Evolutionary conservation across 148 eudicot genomes (phyloP), one percentile per base, ranked within the genome.

Genomic region (Vaccinium darrowii): DNA sequence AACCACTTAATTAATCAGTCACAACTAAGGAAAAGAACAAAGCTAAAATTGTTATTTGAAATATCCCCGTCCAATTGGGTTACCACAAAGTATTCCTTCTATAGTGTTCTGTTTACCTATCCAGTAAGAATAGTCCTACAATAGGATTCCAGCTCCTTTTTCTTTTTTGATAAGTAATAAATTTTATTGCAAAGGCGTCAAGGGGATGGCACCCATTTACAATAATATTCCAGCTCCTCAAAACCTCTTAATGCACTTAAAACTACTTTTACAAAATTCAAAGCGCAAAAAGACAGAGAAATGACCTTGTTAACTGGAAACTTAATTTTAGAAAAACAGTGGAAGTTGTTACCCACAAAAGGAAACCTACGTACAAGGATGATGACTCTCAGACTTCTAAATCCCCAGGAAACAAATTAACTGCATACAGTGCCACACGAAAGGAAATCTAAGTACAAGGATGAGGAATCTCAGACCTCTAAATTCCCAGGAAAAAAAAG

Each of bases 401-500:
- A 85, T 78, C 74, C 86, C 88, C 88, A 67, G 57, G 74, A 11
- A 80, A 58, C 15, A 14, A 80, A 33, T 57, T 30, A 36, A 79
- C n/a, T 39, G 73, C 54, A 57, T 16, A 16, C 33, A 6, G 49
- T 58, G 58, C 43, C 80, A 65, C 25, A 16, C 81, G 52, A 80
- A 77, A 58, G 57, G 62, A 49, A 80, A 75, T 47, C 53, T 21
- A 52, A 14, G 80, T 27, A 30, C 33, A 30, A 30, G 79, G 84
- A 30, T 30, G 21, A 30, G n/a, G 71, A 78, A 56, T 58, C 69
- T 74, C 58, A 49, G 47, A 74, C 83, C 83, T 74, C 54, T 56
- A 84, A 82, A 85, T 78, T 69, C 86, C 88, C 88, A 67, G 57
- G 74, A n/a, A 3, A 36, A 65, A 87, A 86, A 43, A 75, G 79